phyloP scores from a whole-genome alignment of 345 rosid genomes.

The Corymbia maculata region DNA sequence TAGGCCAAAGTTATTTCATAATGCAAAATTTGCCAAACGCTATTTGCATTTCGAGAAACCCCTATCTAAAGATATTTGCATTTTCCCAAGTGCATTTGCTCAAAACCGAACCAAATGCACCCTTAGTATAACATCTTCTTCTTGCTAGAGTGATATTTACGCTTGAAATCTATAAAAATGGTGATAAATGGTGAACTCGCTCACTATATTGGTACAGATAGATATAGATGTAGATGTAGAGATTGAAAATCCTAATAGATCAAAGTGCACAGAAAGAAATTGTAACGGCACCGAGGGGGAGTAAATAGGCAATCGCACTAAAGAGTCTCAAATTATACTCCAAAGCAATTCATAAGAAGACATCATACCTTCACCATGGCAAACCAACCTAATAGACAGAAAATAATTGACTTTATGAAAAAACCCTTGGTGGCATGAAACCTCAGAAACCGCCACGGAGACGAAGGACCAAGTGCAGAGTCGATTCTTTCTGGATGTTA shows the following conservation, averaged over 20 bases:
- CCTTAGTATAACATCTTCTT: rapidly evolving
- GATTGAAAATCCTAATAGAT: not conserved
- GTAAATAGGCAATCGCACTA: rapidly evolving
- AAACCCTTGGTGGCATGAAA: not conserved
- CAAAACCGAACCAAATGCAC: no score
- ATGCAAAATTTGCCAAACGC: no score
- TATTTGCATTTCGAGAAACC: no score
- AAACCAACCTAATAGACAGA: not conserved
- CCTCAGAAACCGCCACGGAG: conserved; percentile 41
- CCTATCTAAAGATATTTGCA: no score
- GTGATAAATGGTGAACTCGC: not conserved
- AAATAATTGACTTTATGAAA: not conserved
- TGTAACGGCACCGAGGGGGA: rapidly evolving
- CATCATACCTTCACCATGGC: not conserved
- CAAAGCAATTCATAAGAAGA: rapidly evolving
- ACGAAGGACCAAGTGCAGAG: conserved; percentile 46
- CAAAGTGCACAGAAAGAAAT: not conserved
- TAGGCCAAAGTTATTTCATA: no score
- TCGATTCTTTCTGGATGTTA: conserved; percentile 43
- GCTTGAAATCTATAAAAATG: not conserved
- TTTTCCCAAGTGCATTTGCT: no score
- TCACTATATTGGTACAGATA: not conserved
- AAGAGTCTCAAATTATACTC: rapidly evolving
- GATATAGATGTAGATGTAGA: rapidly evolving
- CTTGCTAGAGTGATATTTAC: rapidly evolving